These are phyloP conservation scores for Melastoma malabathricum DNA, from an alignment of 345 rosid genomes.

Conservation along the genomic window DNA sequence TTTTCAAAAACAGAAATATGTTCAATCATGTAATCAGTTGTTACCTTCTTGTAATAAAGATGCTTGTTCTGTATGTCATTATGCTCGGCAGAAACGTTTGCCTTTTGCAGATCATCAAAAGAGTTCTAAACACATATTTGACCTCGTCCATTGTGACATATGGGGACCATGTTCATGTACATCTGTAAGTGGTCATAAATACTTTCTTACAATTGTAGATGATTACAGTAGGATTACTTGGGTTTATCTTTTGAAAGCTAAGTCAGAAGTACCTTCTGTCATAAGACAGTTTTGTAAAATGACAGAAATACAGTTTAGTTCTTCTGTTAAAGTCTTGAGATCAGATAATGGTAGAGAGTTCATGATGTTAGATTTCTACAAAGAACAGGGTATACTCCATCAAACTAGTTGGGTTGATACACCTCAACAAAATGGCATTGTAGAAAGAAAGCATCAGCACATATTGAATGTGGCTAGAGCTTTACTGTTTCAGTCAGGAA, in stretches of 20 bases:
- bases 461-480: background rate
- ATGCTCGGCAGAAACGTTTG: background rate
- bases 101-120: background rate
- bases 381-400: background rate
- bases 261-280: background rate
- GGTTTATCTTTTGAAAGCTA: slow-evolving; percentile 8
- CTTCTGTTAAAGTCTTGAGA: background rate
- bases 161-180: slow-evolving; percentile 6
- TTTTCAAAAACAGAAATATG: too few relatives aligned
- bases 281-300: background rate
- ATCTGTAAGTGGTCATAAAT: background rate
- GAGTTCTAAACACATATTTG: slow-evolving; percentile 5
- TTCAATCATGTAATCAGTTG: background rate
- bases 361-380: too few relatives aligned
- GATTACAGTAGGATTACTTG: slow-evolving; percentile 7
- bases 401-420: background rate
- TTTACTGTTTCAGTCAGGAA: background rate
- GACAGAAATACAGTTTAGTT: background rate
- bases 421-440: background rate
- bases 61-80: slow-evolving; percentile 6
- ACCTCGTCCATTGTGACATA: slow-evolving; percentile 12
- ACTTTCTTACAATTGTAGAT: slow-evolving; percentile 1
- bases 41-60: background rate
- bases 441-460: background rate
- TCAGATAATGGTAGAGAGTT: slow-evolving; percentile 8